phyloP scores from a whole-genome alignment of 768 basidiomycete species.

The Boletus patriciae region DNA sequence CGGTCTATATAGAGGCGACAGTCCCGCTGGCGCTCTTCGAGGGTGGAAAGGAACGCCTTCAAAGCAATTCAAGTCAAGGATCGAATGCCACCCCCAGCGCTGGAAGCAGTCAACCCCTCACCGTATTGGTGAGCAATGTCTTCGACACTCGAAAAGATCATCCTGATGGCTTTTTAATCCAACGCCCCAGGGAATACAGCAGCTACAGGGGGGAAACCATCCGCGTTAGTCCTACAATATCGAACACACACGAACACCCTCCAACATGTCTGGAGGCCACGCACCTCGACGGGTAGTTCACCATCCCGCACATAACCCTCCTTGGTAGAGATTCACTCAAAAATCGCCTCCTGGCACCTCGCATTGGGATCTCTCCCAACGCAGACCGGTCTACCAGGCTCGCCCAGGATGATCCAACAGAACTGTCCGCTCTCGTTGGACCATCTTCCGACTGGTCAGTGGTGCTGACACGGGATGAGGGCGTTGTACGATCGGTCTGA shows the following conservation, averaged over 20 bases:
- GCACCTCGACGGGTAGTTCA: conserved; percentile 87
- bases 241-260: not conserved
- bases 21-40: conserved; percentile 90
- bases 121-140: conserved; percentile 88
- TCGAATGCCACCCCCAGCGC: not conserved
- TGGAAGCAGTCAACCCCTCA: conserved; percentile 33
- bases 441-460: not conserved
- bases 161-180: conserved; percentile 74
- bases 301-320: conserved; percentile 86
- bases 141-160: conserved; percentile 94
- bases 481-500: conserved; percentile 59
- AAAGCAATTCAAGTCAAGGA: not conserved
- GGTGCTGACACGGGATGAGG: conserved; percentile 5
- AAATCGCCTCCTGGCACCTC: conserved; percentile 91
- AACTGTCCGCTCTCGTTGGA: conserved; percentile 48
- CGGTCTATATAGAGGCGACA: conserved; percentile 89
- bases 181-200: conserved; percentile 79
- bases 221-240: not conserved
- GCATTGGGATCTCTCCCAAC: conserved; percentile 72
- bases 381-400: conserved; percentile 86
- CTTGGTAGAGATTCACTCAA: conserved; percentile 93
- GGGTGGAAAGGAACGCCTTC: conserved; percentile 78
- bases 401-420: conserved; percentile 81
- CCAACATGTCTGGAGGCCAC: conserved; percentile 16
- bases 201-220: conserved; percentile 43